These are phyloP conservation scores for Melastoma malabathricum DNA, from an alignment of 345 rosid species.

Conservation along the genomic window DNA sequence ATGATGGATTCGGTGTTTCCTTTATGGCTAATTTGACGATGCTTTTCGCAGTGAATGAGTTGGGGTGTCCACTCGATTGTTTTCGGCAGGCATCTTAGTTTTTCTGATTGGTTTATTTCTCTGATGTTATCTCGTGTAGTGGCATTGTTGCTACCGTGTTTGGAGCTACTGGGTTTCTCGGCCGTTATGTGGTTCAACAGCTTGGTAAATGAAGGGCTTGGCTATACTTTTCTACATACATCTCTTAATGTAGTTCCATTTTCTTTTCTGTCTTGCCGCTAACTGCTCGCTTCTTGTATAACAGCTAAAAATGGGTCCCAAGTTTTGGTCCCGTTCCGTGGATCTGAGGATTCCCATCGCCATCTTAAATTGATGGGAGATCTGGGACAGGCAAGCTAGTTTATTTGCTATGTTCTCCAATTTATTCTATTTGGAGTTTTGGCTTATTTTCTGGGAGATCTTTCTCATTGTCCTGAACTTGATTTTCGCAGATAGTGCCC, in stretches of 20 bases:
- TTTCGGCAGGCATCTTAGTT: no score
- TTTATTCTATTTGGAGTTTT: neutral
- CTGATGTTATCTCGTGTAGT: constrained; percentile 24
- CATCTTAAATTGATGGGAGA: constrained; percentile 99
- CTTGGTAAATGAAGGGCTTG: constrained; percentile 51
- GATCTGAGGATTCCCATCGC: constrained; percentile 80
- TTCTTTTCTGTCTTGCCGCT: neutral
- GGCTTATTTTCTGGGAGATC: neutral
- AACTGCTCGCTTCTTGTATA: constrained; percentile 2
- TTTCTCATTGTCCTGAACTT: constrained; percentile 7
- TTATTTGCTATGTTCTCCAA: no score
- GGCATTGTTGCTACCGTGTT: constrained; percentile 92
- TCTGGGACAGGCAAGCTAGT: constrained; percentile 69
- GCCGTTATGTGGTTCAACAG: constrained; percentile 96
- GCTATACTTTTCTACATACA: neutral
- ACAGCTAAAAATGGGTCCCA: constrained; percentile 95
- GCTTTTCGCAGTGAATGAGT: no score
- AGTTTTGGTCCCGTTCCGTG: constrained; percentile 92
- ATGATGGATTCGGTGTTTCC: no score
- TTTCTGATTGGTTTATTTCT: neutral
- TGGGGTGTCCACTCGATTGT: no score
- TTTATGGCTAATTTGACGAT: no score
- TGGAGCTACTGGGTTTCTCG: constrained; percentile 97
- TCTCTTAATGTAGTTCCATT: neutral
- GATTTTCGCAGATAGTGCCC: constrained; percentile 61